Base-by-base conservation (phyloP, 1,139 yeast genomes). In the Hyphopichia wangnamkhiaoensis region DNA sequence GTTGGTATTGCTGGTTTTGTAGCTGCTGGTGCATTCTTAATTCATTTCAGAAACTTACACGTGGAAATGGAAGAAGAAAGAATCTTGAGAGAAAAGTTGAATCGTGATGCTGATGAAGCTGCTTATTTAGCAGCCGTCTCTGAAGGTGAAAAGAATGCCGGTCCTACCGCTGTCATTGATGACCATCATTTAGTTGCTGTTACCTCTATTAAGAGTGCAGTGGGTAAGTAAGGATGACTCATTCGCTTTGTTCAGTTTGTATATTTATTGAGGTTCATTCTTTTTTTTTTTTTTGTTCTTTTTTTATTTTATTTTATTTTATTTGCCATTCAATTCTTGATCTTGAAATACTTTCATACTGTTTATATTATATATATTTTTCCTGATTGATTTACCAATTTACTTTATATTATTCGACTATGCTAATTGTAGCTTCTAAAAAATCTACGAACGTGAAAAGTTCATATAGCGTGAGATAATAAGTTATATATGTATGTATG, bases 41-140 rank as follows among this genome's bases (percentile, higher is more conserved):
- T 65, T 53, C 69, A 67, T 34, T 79, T 74, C 65, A 69, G 81
- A 65, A 68, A 76, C 54, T 69, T 79, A 53, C 80, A 79, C 50
- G 56, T 63, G 37, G 67, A 61, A 30, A 79, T 79, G 82, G 80
- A 65, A 44, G 45, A 52, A 34, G 79, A 74, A 54, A 58, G 67
- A 45, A 37, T 52, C 23, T 30, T 52, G 43, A 62, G 65, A 52
- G 67, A 63, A 47, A 39, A 42, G 27, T 24, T 35, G 28, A 16
- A 35, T 54, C 20, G 53, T 54, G 48, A 52, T 56, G 17, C 15
- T 10, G 37, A 21, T 20, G 18, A 21, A 23, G 28, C 21, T 15
- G 19, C 18, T 10, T 16, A 27, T 27, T 27, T 14, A n/a, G 8
- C 6, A 13, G 18, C 13, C 15, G 24, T 7, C 24, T 8, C 18